Evolutionary conservation across 2,329 filamentous ascomycete species (phyloP), one percentile per base, ranked within the genome.

Genomic region (Fusarium mangiferae): DNA sequence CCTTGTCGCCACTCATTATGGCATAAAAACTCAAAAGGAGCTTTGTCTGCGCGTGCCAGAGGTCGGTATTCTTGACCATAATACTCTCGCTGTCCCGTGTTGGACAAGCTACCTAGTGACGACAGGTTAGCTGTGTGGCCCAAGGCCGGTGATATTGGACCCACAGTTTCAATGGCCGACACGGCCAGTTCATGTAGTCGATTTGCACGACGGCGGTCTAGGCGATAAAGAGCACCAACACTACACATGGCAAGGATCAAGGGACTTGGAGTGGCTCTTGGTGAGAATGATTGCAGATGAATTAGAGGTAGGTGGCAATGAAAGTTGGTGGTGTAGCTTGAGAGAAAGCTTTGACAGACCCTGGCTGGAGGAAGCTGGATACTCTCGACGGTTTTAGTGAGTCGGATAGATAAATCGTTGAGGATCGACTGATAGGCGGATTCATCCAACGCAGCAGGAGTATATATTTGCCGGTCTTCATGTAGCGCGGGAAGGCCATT

Each of bases 221-320:
- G 42, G 11, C 68, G 61, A 42, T 72, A 72, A 10, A 72, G 52
- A 8, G 68, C 68, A 7, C 68, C 68, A 30, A 72, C 66, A 20
- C 68, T 65, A n/a, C 68, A 72, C 68, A 72, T 72, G 39, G 57
- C 52, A 1, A 72, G 41, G 13, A 68, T 39, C 13, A 72, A 33
- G 44, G 68, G 68, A 22, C 68, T 72, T 2, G 61, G 68, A 7
- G 57, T 46, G 3, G 28, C 41, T 28, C 36, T 45, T 6, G 48
- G 51, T 17, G 18, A 38, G 33, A 72, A 68, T 1, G 68, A 58
- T 13, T 45, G 61, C 15, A 72, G 38, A 28, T 72, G 68, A 33
- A 72, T 66, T n/a, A 72, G 59, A 7, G 51, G 68, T 2, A 72
- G 46, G 44, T 72, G 68, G 13, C 56, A 36, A 33, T 72, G 60